Evolutionary conservation across 805 yeast species (phyloP), one percentile per base, ranked within the genome.

Genomic region (Ogataea polymorpha): DNA sequence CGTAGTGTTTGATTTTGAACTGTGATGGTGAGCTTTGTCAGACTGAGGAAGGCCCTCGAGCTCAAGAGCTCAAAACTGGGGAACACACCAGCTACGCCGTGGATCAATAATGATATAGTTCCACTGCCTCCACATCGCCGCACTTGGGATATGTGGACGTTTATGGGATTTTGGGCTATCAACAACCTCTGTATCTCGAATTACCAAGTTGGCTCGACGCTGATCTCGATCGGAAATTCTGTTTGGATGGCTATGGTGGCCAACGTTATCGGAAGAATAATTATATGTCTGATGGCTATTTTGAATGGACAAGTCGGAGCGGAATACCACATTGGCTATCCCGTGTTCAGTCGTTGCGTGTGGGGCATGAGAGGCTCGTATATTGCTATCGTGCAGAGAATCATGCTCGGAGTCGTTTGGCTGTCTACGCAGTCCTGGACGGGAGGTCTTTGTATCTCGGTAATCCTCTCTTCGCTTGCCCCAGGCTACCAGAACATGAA

Each of bases 251-350:
- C 73, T 10, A 67, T 76, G 52, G 67, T 71, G 5, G 62, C 70
- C 20, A 61, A 64, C 36, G 59, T 70, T 24, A 48, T 75, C 5
- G 80, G 77, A 27, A 74, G 75, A 54, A 51, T 67, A 8, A 49
- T 76, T 10, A 70, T 75, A n/a, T 60, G 70, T 32, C 21, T 59
- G 5, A 65, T 69, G 49, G 73, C 79, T 7, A 48, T 71, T 29
- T 64, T 74, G 13, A 74, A 74, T 51, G 71, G 76, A 12, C 65
- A 63, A 43, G 76, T 76, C 1, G 82, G 82, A 21, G 54, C 60
- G 7, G 70, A 73, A 35, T 74, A 70, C 62, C 77, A 73, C 47
- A 65, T 75, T 38, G 78, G 79, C 0, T 75, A 65, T 49, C 68
- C 79, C 5, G 63, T 75, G 11, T 62, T 62, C 39, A 61, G 66